Percentiles rank a stretch among this genome's conserved stretches.
Conservation (phyloP, 257 asterid species). For the Capsicum pubescens region DNA sequence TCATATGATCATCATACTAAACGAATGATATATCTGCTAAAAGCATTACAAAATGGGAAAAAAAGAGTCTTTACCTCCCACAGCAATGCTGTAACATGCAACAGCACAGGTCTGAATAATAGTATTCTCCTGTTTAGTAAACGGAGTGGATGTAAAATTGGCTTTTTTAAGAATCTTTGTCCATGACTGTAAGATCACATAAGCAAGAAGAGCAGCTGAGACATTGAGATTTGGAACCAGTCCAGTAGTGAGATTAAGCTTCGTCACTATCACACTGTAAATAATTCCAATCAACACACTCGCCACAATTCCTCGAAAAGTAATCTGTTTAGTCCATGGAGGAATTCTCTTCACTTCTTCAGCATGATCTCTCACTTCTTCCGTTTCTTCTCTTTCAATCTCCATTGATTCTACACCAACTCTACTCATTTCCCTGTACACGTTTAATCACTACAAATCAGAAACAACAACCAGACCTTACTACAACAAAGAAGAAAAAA, state of each 20-base stretch:
- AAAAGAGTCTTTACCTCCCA: conserved; percentile 30
- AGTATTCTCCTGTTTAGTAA: conserved; percentile 43
- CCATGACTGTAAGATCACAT: conserved; percentile 36
- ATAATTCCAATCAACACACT: conserved; percentile 36
- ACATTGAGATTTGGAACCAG: conserved; percentile 43
- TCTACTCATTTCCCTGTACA: conserved; percentile 35
- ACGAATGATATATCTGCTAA: neutral
- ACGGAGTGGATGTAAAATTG: conserved; percentile 31
- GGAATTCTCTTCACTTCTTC: conserved; percentile 43
- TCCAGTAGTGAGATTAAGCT: conserved; percentile 41
- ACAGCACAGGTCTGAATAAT: conserved; percentile 45
- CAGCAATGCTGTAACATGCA: conserved; percentile 45
- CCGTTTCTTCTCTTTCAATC: conserved; percentile 33
- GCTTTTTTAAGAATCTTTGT: conserved; percentile 37
- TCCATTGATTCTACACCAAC: conserved; percentile 31
- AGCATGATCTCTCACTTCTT: conserved; percentile 28
- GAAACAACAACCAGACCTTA: too few relatives aligned
- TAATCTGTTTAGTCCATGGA: conserved; percentile 41
- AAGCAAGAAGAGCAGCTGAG: conserved; percentile 43
- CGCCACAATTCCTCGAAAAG: conserved; percentile 39
- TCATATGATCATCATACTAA: neutral
- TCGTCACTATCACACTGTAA: conserved; percentile 40
- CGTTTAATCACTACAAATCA: neutral
- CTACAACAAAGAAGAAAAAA: neutral
- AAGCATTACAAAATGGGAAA: neutral